Conservation (phyloP, 371 early-diverging fungal species). For the Quaeritorhiza haematococci region DNA sequence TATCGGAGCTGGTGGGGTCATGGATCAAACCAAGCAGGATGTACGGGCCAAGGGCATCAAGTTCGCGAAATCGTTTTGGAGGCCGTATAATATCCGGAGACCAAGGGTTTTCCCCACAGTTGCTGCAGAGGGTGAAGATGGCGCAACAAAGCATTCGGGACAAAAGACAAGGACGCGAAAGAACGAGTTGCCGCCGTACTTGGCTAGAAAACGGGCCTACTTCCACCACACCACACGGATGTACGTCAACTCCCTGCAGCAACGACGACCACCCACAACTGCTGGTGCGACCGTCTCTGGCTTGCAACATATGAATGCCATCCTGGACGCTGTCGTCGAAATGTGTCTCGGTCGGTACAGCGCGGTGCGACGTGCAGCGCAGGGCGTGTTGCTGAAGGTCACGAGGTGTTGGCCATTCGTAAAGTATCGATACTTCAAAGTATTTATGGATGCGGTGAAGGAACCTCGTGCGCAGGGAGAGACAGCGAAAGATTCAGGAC, state of each 20-base stretch:
- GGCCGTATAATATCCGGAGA: conserved; percentile 23
- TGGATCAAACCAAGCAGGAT: conserved; percentile 40
- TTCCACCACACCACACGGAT: conserved; percentile 9
- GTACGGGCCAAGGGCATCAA: conserved; percentile 50
- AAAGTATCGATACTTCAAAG: conserved; percentile 36
- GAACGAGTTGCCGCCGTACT: conserved; percentile 14
- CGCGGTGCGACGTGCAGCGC: conserved; percentile 67
- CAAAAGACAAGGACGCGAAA: conserved; percentile 3
- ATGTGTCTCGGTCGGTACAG: conserved; percentile 67
- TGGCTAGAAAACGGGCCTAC: conserved; percentile 45
- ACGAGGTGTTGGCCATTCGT: conserved; percentile 54
- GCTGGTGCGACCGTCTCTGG: conserved; percentile 37
- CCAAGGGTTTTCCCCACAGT: too few relatives aligned
- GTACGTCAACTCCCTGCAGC: conserved; percentile 50
- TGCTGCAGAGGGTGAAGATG: too few relatives aligned
- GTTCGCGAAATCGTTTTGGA: conserved; percentile 50
- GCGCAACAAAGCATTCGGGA: conserved; percentile 1
- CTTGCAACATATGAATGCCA: too few relatives aligned
- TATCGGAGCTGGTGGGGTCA: too few relatives aligned
- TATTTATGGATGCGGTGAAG: too few relatives aligned
- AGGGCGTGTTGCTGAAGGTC: conserved; percentile 48
- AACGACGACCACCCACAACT: conserved; percentile 4
- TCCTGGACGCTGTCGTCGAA: conserved; percentile 55
- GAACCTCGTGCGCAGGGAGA: too few relatives aligned
- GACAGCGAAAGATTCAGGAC: too few relatives aligned